Conservation (phyloP, 2,329 filamentous ascomycete genomes). For the Hymenoscyphus albidus region DNA sequence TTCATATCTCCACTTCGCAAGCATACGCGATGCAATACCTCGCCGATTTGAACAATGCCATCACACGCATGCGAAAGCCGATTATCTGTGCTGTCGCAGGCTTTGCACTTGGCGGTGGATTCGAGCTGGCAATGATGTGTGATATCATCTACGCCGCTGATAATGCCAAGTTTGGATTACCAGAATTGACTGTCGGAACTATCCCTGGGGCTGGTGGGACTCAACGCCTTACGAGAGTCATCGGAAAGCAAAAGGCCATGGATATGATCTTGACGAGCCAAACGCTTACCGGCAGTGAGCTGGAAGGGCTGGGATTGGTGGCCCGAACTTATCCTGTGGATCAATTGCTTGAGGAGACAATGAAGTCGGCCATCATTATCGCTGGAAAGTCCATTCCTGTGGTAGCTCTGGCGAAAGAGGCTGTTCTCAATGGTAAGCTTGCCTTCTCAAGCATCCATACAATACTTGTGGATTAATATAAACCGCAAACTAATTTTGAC, state of each 20-base stretch:
- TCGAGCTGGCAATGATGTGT: conserved; percentile 45
- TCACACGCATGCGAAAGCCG: conserved; percentile 42
- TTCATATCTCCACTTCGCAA: conserved; percentile 29
- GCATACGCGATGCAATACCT: conserved; percentile 34
- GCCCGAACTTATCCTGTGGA: conserved; percentile 35
- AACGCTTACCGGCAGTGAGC: conserved; percentile 21
- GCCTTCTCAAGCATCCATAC: neutral
- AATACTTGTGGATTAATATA: neutral
- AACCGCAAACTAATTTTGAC: conserved; percentile 6
- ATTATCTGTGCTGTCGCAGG: conserved; percentile 48
- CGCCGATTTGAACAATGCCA: conserved; percentile 40
- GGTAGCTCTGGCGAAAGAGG: conserved; percentile 42
- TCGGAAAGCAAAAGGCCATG: conserved; percentile 38
- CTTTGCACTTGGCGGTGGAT: conserved; percentile 49
- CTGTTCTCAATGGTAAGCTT: conserved; percentile 39
- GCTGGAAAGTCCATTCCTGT: conserved; percentile 41
- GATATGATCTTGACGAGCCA: conserved; percentile 27
- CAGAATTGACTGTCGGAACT: conserved; percentile 34
- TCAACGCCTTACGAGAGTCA: conserved; percentile 34
- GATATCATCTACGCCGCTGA: conserved; percentile 37
- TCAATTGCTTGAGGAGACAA: conserved; percentile 38
- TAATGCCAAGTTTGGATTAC: conserved; percentile 33
- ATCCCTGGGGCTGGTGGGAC: conserved; percentile 35
- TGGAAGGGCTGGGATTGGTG: conserved; percentile 20
- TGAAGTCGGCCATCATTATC: conserved; percentile 39